Base-by-base conservation (phyloP, 805 yeast genomes). In the Yamadazyma takamatsuzukensis region DNA sequence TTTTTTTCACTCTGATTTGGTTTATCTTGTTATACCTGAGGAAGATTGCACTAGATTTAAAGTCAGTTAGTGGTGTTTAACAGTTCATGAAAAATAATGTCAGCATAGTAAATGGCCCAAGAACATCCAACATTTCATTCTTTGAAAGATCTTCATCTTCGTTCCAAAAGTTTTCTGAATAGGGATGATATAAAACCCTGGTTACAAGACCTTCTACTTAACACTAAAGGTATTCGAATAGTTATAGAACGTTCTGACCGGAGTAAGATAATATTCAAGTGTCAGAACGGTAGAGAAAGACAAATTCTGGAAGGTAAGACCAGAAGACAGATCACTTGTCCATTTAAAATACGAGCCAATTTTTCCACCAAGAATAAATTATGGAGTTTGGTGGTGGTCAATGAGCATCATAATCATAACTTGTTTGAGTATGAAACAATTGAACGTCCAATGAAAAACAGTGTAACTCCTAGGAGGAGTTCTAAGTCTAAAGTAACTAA, bases 301-400 rank as follows among this genome's bases (percentile, higher is more conserved):
- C 34, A 41, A 21, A 32, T 39, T 11, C 26, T 33, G 13, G 40
- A 39, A 30, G 37, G 51, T 18, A 37, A 46, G 29, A 28, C 43
- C 31, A 43, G 56, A 30, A 39, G 53, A 29, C 50, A 41, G 21
- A 59, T 59, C 10, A 62, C 66, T 15, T 80, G 86, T 47, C 85
- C 85, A 2, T 80, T 80, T 47, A 63, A 81, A 49, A 68, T 80
- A 26, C 54, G 87, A 34, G 85, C 85, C 2, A 78, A 80, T 42
- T 77, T 60, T 45, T 72, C 80, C 1, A 42, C 73, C 8, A 58
- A 77, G 39, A 62, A 72, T 21, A 59, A 65, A 37, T 56, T 61
- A 34, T 80, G 87, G 87, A 61, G 75, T 11, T 59, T 80, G 19
- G 81, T 75, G 14, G 74, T 80, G 12, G 68, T 80, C 22, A 74